Evolutionary conservation across 2,329 filamentous ascomycete species (phyloP).

Genomic region (Sarocladium brachiariae): DNA sequence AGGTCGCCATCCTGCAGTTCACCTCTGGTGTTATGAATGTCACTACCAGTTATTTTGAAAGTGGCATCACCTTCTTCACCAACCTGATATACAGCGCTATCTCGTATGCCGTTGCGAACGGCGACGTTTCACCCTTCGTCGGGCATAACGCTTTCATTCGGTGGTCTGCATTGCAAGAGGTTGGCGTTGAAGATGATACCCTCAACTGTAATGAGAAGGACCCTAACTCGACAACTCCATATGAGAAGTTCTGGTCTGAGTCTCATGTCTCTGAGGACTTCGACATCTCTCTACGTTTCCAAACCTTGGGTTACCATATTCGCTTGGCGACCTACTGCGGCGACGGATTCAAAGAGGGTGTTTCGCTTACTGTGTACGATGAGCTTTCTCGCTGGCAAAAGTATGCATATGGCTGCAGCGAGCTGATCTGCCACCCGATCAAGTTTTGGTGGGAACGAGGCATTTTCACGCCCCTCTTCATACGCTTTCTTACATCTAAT

Average conservation of each 20-base stretch:
- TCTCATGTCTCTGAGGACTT: constrained; percentile 72
- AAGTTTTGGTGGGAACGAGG: constrained; percentile 53
- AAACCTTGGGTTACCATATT: constrained; percentile 60
- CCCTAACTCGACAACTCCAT: too few species aligned
- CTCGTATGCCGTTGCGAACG: constrained; percentile 60
- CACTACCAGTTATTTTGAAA: constrained; percentile 65
- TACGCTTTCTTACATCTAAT: constrained; percentile 50
- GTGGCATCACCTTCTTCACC: constrained; percentile 68
- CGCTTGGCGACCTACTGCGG: constrained; percentile 63
- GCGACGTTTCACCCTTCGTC: constrained; percentile 68
- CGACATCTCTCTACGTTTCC: constrained; percentile 66
- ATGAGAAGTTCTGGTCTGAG: constrained; percentile 59
- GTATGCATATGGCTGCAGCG: constrained; percentile 65
- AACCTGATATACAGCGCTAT: constrained; percentile 71
- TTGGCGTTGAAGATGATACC: too few species aligned
- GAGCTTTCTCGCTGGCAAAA: constrained; percentile 68
- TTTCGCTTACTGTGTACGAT: constrained; percentile 66
- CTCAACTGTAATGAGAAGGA: too few species aligned
- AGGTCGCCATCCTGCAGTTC: constrained; percentile 67
- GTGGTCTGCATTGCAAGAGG: constrained; percentile 36
- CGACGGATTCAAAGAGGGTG: constrained; percentile 66
- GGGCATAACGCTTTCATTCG: constrained; percentile 71
- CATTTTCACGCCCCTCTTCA: constrained; percentile 60
- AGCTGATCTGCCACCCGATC: constrained; percentile 63
- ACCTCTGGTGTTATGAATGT: constrained; percentile 73